Percentiles rank a stretch among this genome's conserved stretches.
These are phyloP conservation scores for Colletotrichum gloeosporioides DNA, from an alignment of 2,329 filamentous ascomycete genomes.

Conservation along the genomic window DNA sequence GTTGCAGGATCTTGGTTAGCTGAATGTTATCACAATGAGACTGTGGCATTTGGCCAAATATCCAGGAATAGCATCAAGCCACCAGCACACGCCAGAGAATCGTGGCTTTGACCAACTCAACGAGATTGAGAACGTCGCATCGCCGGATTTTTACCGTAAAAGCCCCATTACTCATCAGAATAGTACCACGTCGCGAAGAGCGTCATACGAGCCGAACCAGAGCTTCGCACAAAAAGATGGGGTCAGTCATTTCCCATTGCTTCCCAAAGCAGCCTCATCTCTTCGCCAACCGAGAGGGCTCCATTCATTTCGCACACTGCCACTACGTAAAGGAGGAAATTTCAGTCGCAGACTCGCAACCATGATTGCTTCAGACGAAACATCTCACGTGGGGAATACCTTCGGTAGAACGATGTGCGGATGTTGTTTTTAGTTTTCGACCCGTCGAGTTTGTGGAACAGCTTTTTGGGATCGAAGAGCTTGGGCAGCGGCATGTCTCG, in stretches of 20 bases:
- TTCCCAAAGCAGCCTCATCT: slow-evolving; percentile 12
- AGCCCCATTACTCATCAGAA: slow-evolving; percentile 2
- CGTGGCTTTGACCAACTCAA: neutral
- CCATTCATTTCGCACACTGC: neutral
- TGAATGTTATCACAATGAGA: neutral
- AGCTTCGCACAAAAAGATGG: slow-evolving; percentile 2
- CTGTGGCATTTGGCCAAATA: neutral
- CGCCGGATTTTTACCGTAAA: neutral
- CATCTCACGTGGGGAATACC: neutral
- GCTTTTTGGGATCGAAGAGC: neutral
- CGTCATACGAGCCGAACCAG: neutral
- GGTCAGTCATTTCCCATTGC: slow-evolving; percentile 8
- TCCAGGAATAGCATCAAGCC: neutral
- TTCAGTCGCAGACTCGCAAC: neutral
- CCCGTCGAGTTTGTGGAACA: neutral
- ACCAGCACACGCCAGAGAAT: neutral
- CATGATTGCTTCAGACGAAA: neutral
- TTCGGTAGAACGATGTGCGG: neutral
- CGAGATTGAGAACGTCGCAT: neutral
- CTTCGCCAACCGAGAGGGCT: neutral
- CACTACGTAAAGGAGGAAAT: neutral
- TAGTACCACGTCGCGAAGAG: neutral
- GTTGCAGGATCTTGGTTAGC: neutral
- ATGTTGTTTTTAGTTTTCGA: neutral
- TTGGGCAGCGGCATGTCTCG: neutral